Base-by-base conservation (phyloP, 148 eudicot genomes). In the Vaccinium darrowii region DNA sequence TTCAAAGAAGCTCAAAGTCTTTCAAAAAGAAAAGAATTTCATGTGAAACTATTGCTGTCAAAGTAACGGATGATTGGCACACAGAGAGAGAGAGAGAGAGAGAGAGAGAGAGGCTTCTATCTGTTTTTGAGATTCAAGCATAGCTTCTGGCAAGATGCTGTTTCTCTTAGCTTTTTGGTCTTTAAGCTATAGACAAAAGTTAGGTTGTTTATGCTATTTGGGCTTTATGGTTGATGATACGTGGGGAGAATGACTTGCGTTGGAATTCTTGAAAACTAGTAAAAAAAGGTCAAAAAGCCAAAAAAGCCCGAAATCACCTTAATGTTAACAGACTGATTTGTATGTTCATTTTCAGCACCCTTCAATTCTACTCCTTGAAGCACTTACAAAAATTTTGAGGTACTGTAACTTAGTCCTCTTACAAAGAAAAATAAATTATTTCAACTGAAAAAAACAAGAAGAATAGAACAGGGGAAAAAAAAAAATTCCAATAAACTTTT, bases 321-420 rank as follows among this genome's bases (percentile, higher is more conserved):
- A 76, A 19, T 5, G 49, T 39, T 47, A 11, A 75, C 53, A 76
- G 27, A 15, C 23, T 5, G 33, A 76, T 9, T 18, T 2, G 8
- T 58, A 3, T 81, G 56, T 81, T 65, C 74, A 47, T 81, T 23
- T 80, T 81, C 83, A 81, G 75, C 43, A n/a, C 39, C 57, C 83
- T 47, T 23, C 27, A n/a, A 23, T 80, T n/a, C 25, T 30, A 65
- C 83, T 65, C 83, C 47, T 19, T 43, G n/a, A 13, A 63, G 75
- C 60, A 19, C 65, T 51, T 63, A 63, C 3, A 30, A 1, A n/a
- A 36, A 62, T 51, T 50, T 50, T 8, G 33, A 77, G 1, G 33
- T 77, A 51, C 54, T 13, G 27, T 19, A 63, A n/a, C 56, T 62
- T 23, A 14, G 73, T 27, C 19, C 43, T 30, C 36, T 33, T 36